A percentile compares a stretch with the other conserved stretches of the same genome.
These are phyloP conservation scores for Colletotrichum nymphaeae DNA, from an alignment of 2,329 filamentous ascomycete species.

Conservation along the genomic window DNA sequence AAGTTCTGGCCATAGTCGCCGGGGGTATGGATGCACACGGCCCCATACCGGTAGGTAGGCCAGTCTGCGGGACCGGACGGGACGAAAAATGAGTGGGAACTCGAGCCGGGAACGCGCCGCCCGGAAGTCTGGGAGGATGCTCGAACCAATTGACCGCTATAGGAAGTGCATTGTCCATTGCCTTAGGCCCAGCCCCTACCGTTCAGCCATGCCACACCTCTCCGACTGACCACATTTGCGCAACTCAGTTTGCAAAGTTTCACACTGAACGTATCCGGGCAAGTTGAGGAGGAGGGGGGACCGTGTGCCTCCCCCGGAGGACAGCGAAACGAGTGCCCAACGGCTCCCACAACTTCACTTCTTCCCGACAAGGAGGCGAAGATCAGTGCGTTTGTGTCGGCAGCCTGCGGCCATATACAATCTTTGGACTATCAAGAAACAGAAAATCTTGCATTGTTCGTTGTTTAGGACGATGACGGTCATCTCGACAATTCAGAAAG, in stretches of 20 bases:
- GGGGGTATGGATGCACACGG: background rate
- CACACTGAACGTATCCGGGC: background rate
- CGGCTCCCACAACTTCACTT: too few species aligned
- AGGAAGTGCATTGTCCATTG: background rate
- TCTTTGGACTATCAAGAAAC: too few species aligned
- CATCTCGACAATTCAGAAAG: background rate
- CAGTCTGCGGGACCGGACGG: background rate
- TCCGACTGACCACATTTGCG: background rate
- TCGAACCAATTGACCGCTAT: background rate
- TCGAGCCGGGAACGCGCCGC: background rate
- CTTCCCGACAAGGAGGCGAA: too few species aligned
- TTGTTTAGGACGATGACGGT: conserved; percentile 4
- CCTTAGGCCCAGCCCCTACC: background rate
- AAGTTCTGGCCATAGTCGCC: background rate
- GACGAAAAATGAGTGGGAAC: background rate
- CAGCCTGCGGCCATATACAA: background rate
- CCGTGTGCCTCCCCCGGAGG: too few species aligned
- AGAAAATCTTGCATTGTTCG: background rate
- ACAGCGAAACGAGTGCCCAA: too few species aligned
- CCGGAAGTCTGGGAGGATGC: background rate
- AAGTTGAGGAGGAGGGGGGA: background rate
- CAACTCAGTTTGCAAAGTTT: background rate
- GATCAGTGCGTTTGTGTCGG: background rate
- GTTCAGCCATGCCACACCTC: background rate
- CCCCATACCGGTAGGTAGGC: background rate